These are phyloP conservation scores for Phytophthora colocasiae DNA, from an alignment of 352 stramenopile genomes.

Conservation along the genomic window DNA sequence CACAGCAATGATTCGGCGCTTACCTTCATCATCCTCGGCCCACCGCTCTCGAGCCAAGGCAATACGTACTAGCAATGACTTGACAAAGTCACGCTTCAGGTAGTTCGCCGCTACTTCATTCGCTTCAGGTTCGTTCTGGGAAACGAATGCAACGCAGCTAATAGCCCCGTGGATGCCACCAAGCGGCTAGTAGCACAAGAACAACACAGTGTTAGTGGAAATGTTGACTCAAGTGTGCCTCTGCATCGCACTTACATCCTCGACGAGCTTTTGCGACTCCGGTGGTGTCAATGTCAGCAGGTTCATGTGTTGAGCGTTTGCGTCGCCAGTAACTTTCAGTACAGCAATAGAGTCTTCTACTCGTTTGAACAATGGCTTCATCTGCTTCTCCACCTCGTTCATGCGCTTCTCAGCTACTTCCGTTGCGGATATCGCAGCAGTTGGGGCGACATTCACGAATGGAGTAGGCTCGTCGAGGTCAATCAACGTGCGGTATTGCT, in stretches of 20 bases:
- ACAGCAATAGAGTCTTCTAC: constrained; percentile 50
- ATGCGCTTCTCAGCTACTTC: constrained; percentile 46
- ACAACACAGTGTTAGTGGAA: constrained; percentile 9
- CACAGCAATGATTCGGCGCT: constrained; percentile 4
- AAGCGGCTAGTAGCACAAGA: constrained; percentile 25
- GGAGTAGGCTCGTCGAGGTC: constrained; percentile 53
- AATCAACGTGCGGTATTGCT: constrained; percentile 51
- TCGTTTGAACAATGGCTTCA: constrained; percentile 54
- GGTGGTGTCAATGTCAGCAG: constrained; percentile 39
- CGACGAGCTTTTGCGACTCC: constrained; percentile 15
- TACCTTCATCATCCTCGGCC: constrained; percentile 46
- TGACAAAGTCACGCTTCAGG: constrained; percentile 76
- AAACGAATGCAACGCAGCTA: constrained; percentile 65
- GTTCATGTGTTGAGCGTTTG: constrained; percentile 46
- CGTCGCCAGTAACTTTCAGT: constrained; percentile 23
- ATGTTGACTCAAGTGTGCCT: not conserved
- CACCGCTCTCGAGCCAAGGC: constrained; percentile 61
- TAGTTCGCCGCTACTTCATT: constrained; percentile 48
- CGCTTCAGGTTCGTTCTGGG: constrained; percentile 34
- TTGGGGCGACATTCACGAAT: constrained; percentile 35
- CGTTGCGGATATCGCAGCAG: constrained; percentile 18
- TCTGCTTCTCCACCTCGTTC: constrained; percentile 53
- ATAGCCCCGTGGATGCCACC: constrained; percentile 59
- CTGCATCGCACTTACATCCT: constrained; percentile 26
- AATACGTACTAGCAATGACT: constrained; percentile 63